Conservation (phyloP, 768 basidiomycete genomes). For the Boletus patriciae region DNA sequence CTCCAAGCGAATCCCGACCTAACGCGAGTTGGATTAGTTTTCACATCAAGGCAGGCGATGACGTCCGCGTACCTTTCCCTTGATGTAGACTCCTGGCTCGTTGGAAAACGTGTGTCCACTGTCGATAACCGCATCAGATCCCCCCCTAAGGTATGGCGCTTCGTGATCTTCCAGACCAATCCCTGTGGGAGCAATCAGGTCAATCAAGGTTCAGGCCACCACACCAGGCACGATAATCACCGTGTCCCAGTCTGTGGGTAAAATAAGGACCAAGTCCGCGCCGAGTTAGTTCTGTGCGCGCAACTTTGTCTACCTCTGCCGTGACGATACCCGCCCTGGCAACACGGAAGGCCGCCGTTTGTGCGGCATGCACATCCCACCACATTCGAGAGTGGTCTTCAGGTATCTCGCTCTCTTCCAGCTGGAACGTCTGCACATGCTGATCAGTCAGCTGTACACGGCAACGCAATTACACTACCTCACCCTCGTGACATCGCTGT, state of each 20-base stretch:
- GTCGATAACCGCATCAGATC: conserved; percentile 55
- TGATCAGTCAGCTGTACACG: neutral
- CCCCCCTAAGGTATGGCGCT: conserved; percentile 75
- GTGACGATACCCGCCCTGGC: conserved; percentile 52
- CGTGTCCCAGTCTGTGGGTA: conserved; percentile 81
- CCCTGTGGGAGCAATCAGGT: conserved; percentile 42
- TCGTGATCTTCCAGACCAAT: conserved; percentile 87
- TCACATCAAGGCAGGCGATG: neutral
- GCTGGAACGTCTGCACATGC: conserved; percentile 57
- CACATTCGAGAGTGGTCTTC: conserved; percentile 56
- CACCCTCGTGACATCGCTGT: conserved; percentile 78
- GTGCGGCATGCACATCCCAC: conserved; percentile 64
- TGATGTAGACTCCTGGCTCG: conserved; percentile 78
- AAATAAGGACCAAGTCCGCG: conserved; percentile 58
- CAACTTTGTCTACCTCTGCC: conserved; percentile 58
- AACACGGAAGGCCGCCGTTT: conserved; percentile 49
- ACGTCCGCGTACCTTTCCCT: conserved; percentile 51
- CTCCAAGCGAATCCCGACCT: conserved; percentile 80
- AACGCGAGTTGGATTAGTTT: conserved; percentile 15
- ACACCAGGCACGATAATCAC: conserved; percentile 38
- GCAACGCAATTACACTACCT: conserved; percentile 18
- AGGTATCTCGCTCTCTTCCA: conserved; percentile 56
- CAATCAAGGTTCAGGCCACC: conserved; percentile 13
- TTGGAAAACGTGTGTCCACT: conserved; percentile 77
- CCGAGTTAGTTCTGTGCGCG: conserved; percentile 49